phyloP scores from a whole-genome alignment of 176 grass and related monocot genomes.

The Microstegium vimineum region DNA sequence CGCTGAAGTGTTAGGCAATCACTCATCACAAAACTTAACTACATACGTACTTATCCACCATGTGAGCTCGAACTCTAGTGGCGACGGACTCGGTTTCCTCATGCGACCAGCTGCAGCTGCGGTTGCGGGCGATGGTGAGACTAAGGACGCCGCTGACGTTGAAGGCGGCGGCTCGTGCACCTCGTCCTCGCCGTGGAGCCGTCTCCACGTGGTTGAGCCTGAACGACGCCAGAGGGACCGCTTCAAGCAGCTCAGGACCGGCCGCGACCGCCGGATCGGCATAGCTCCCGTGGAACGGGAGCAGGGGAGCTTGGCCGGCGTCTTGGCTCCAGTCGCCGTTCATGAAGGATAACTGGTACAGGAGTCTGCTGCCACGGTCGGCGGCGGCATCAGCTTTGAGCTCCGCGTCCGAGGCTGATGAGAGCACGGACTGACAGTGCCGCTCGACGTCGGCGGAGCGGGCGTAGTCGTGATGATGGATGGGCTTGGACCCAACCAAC shows the following conservation, averaged over 20 bases:
- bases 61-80: not conserved
- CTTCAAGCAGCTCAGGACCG: not conserved
- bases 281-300: not conserved
- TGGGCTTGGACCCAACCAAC: no score
- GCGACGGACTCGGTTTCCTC: not conserved
- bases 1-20: no score
- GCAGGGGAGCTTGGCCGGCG: not conserved
- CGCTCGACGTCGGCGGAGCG: constrained; percentile 2
- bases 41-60: no score
- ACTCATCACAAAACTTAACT: no score
- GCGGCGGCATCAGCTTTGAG: not conserved
- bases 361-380: not conserved
- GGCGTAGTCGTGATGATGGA: not conserved
- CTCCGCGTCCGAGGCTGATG: not conserved
- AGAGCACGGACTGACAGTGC: constrained; percentile 4
- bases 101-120: not conserved
- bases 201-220: constrained; percentile 26
- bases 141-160: constrained; percentile 62
- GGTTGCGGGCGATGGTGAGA: constrained; percentile 39
- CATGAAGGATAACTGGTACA: not conserved
- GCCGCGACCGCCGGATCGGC: no score
- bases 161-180: not conserved
- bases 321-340: constrained; percentile 16
- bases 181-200: not conserved
- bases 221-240: constrained; percentile 39